A percentile compares a stretch with the other conserved stretches of the same genome.
phyloP scores from a whole-genome alignment of 1,284 basidiomycete genomes.

The Meira nashicola region DNA sequence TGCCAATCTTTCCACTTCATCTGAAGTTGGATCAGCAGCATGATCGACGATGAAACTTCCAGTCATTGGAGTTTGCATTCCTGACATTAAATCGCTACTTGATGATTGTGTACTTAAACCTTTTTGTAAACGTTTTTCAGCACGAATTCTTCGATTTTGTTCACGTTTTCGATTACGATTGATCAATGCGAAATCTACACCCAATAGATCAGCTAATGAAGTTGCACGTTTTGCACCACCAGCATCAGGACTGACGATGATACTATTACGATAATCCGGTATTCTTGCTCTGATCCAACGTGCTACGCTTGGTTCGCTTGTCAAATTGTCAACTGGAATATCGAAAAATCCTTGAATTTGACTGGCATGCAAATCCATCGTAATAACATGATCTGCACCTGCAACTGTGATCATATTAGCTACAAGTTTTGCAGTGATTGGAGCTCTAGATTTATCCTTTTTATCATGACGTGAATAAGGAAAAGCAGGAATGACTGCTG shows the following conservation, averaged over 20 bases:
- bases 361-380: constrained; percentile 95
- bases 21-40: constrained; percentile 10
- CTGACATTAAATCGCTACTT: constrained; percentile 30
- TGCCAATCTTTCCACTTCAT: neutral
- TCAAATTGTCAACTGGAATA: constrained; percentile 87
- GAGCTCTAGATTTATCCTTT: constrained; percentile 93
- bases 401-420: constrained; percentile 96
- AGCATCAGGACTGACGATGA: constrained; percentile 94
- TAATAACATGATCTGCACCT: constrained; percentile 97
- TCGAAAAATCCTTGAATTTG: constrained; percentile 99
- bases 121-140: constrained; percentile 21
- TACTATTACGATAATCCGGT: constrained; percentile 76
- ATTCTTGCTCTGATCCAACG: constrained; percentile 76
- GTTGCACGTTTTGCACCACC: constrained; percentile 98
- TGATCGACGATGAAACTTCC: constrained; percentile 32
- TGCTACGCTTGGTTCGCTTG: constrained; percentile 41
- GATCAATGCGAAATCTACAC: constrained; percentile 93
- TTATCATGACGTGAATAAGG: constrained; percentile 97
- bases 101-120: constrained; percentile 29
- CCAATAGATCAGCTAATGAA: constrained; percentile 88
- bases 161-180: constrained; percentile 68
- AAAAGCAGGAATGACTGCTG: constrained; percentile 95
- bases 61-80: constrained; percentile 37
- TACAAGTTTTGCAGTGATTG: constrained; percentile 95
- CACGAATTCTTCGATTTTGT: constrained; percentile 38